Conservation (phyloP, 176 grass and related monocot species). For the Raddia guianensis region DNA sequence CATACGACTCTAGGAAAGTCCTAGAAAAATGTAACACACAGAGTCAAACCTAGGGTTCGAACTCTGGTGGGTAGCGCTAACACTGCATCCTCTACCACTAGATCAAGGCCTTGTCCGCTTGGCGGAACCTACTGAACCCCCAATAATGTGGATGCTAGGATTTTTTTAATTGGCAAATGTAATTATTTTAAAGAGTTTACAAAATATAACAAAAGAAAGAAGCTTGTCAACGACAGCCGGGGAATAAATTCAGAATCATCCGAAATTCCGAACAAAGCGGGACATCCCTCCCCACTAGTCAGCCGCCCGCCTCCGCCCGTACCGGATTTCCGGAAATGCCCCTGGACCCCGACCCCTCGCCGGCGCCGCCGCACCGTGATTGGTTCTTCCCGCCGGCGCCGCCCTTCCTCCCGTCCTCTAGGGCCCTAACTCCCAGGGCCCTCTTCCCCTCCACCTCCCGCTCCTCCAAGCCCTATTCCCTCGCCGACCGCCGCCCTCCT, state of each 20-base stretch:
- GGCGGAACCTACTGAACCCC: no score
- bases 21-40: no score
- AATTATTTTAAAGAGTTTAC: no score
- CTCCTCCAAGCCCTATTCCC: slow-evolving; percentile 50
- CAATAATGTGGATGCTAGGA: no score
- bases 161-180: no score
- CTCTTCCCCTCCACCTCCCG: slow-evolving; percentile 66
- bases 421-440: slow-evolving; percentile 31
- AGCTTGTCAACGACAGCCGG: neutral
- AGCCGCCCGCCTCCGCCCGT: neutral
- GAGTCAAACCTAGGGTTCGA: no score
- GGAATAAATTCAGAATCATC: neutral
- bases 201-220: neutral
- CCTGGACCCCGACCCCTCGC: slow-evolving; percentile 53
- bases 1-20: no score
- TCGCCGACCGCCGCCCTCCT: slow-evolving; percentile 44
- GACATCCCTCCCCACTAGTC: slow-evolving; percentile 5
- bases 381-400: slow-evolving; percentile 80
- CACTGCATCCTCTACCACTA: no score
- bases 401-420: slow-evolving; percentile 50
- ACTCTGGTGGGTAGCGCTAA: no score
- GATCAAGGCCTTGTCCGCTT: no score
- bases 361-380: slow-evolving; percentile 53
- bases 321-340: slow-evolving; percentile 47
- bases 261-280: neutral